A percentile compares a stretch with the other conserved stretches of the same genome.
Evolutionary conservation across 2,329 filamentous ascomycete genomes (phyloP).

Genomic region (Teratosphaeria viscida): DNA sequence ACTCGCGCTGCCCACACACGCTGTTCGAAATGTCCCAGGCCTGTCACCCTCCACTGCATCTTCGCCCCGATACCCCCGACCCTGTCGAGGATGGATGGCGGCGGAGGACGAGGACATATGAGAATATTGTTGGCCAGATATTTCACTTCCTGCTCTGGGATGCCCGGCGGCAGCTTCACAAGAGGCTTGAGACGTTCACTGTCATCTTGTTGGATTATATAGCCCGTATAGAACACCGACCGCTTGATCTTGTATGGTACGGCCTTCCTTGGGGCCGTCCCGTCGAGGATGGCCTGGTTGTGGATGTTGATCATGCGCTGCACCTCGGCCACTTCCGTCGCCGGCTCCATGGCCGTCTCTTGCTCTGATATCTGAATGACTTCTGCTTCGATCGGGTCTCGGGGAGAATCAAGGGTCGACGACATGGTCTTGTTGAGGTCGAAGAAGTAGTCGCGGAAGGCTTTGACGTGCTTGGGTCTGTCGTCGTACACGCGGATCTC

Average conservation of each 20-base stretch:
- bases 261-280: conserved; percentile 34
- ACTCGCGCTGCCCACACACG: conserved; percentile 81
- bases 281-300: conserved; percentile 51
- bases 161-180: conserved; percentile 51
- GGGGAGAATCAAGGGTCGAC: conserved; percentile 28
- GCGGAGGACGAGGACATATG: conserved; percentile 70
- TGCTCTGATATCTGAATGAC: conserved; percentile 79
- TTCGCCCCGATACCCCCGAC: conserved; percentile 79
- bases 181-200: conserved; percentile 62
- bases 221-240: conserved; percentile 83
- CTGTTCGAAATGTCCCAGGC: conserved; percentile 63
- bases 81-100: conserved; percentile 62
- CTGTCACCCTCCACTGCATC: conserved; percentile 74
- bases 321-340: conserved; percentile 70
- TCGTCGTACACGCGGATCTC: conserved; percentile 66
- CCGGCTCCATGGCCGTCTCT: conserved; percentile 62
- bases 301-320: conserved; percentile 84
- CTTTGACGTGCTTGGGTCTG: conserved; percentile 56
- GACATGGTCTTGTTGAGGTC: conserved; percentile 57
- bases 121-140: conserved; percentile 82
- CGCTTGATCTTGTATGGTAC: conserved; percentile 64
- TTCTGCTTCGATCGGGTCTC: conserved; percentile 61
- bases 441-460: conserved; percentile 74
- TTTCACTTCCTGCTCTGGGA: conserved; percentile 62
- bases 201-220: conserved; percentile 66